A percentile compares a stretch with the other conserved stretches of the same genome.
These are phyloP conservation scores for Mucor sp. DNA, from an alignment of 371 early-diverging fungal species.

Conservation along the genomic window DNA sequence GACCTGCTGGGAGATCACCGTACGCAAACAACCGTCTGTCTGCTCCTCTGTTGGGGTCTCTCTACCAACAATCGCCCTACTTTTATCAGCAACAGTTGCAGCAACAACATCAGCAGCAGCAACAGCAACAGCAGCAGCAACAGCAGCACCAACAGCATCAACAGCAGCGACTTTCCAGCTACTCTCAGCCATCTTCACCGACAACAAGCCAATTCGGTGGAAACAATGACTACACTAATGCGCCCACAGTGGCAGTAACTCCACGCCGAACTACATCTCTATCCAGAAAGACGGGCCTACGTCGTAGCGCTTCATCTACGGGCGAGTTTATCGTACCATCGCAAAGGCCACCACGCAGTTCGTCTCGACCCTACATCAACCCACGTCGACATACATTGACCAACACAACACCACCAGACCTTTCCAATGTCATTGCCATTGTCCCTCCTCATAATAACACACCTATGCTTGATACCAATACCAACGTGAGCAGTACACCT, in stretches of 20 bases:
- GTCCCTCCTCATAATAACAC: not conserved
- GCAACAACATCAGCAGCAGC: conserved; percentile 5
- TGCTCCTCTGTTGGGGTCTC: conserved; percentile 27
- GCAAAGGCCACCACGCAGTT: conserved; percentile 12
- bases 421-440: conserved; percentile 1
- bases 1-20: conserved; percentile 12
- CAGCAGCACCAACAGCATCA: conserved; percentile 6
- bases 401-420: conserved; percentile 19
- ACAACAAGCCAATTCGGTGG: conserved; percentile 6
- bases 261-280: conserved; percentile 19
- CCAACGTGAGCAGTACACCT: conserved; percentile 13
- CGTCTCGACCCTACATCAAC: conserved; percentile 17
- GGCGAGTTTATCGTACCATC: conserved; percentile 24
- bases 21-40: conserved; percentile 33
- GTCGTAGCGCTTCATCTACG: conserved; percentile 25
- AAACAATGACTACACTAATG: not conserved
- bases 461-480: not conserved
- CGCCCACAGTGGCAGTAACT: not conserved
- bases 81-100: conserved; percentile 20
- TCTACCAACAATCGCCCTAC: conserved; percentile 25
- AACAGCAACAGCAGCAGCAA: conserved; percentile 4
- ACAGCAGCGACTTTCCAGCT: conserved; percentile 7
- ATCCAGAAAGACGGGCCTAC: conserved; percentile 16
- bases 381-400: conserved; percentile 26
- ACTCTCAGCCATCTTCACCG: conserved; percentile 23